Evolutionary conservation across 2,329 filamentous ascomycete genomes (phyloP).

Genomic region (Tolypocladium cylindrosporum): DNA sequence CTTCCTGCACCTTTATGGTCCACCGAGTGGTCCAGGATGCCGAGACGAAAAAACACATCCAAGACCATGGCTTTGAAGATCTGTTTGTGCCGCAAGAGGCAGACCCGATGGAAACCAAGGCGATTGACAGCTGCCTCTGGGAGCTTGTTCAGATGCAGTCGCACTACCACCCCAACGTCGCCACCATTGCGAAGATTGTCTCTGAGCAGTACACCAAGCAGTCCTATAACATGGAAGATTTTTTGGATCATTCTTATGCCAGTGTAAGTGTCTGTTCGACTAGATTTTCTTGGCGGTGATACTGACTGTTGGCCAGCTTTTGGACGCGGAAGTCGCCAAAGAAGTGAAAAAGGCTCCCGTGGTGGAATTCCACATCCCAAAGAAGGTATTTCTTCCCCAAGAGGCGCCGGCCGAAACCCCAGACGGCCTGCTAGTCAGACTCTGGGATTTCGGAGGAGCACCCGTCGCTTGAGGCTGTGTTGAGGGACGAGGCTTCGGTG

Average conservation of each 20-base stretch:
- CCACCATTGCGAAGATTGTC: conserved; percentile 85
- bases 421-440: conserved; percentile 46
- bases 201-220: conserved; percentile 97
- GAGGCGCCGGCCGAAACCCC: conserved; percentile 35
- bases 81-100: conserved; percentile 66
- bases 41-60: conserved; percentile 47
- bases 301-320: conserved; percentile 40
- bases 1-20: conserved; percentile 90
- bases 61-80: conserved; percentile 54
- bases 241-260: conserved; percentile 86
- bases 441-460: conserved; percentile 45
- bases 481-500: too few species aligned
- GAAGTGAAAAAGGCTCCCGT: conserved; percentile 78
- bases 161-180: conserved; percentile 96
- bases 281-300: neutral
- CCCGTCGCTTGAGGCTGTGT: neutral
- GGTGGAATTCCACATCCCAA: conserved; percentile 90
- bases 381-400: conserved; percentile 59
- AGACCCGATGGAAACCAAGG: conserved; percentile 76
- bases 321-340: conserved; percentile 76
- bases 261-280: conserved; percentile 43
- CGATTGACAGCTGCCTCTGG: conserved; percentile 91
- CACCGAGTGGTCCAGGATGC: conserved; percentile 61
- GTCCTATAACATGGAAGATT: conserved; percentile 91
- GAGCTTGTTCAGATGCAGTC: conserved; percentile 83